Conservation (phyloP, 768 basidiomycete species). For the Lactarius evosmus region DNA sequence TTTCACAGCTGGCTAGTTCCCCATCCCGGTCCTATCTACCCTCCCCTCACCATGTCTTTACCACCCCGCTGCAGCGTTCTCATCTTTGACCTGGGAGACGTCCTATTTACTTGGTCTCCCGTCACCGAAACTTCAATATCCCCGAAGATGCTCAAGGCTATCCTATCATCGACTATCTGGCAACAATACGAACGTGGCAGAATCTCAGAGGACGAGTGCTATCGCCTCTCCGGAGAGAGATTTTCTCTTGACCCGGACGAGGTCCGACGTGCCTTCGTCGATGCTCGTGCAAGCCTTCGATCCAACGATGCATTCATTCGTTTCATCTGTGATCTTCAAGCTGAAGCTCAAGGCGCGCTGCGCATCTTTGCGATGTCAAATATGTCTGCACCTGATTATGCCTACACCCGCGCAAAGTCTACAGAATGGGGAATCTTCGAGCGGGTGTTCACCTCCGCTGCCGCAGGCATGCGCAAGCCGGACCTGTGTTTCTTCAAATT, state of each 20-base stretch:
- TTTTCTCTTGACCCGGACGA: conserved; percentile 41
- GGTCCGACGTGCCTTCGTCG: conserved; percentile 44
- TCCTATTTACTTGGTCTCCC: conserved; percentile 52
- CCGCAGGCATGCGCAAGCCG: conserved; percentile 53
- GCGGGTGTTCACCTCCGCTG: conserved; percentile 50
- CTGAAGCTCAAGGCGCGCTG: conserved; percentile 36
- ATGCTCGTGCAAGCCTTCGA: conserved; percentile 47
- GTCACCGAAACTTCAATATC: conserved; percentile 44
- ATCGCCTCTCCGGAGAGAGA: conserved; percentile 40
- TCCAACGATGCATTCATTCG: conserved; percentile 44
- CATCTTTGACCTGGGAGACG: conserved; percentile 55
- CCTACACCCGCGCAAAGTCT: conserved; percentile 42
- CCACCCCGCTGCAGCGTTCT: conserved; percentile 33
- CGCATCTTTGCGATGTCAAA: conserved; percentile 58
- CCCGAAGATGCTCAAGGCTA: conserved; percentile 39
- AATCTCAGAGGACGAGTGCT: conserved; percentile 45
- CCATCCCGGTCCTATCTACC: not conserved
- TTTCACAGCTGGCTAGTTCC: not conserved
- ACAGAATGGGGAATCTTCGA: conserved; percentile 51
- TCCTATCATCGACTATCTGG: conserved; percentile 48
- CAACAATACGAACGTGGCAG: conserved; percentile 50
- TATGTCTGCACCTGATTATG: conserved; percentile 52
- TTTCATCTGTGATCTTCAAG: conserved; percentile 47
- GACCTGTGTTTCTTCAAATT: conserved; percentile 52
- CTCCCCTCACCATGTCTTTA: not conserved